Evolutionary conservation across 176 grass and related monocot species (phyloP), one percentile per base, ranked within the genome.

Genomic region (Zea mays): DNA sequence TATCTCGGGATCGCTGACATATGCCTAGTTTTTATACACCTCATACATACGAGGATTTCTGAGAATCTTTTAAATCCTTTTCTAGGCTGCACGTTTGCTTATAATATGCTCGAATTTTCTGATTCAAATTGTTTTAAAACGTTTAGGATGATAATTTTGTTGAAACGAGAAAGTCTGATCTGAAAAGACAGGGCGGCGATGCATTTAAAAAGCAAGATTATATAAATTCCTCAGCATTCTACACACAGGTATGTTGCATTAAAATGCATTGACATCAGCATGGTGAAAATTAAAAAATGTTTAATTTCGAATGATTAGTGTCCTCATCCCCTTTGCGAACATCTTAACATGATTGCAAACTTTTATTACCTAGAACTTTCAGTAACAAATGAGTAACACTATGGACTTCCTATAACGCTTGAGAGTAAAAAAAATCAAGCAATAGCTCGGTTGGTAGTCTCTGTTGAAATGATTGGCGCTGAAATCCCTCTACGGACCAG

Each of bases 201-300:
- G 84, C 84, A 68, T 71, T 81, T 45, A 45, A 63, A 55, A 81
- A 65, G 60, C 16, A 87, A 42, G 79, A 87, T 40, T 87, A 83
- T 71, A 49, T 64, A 65, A 73, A 38, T 49, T 27, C 57, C 4
- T 36, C 21, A 47, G 73, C 20, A 36, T 62, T 45, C 73, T 76
- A 76, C 42, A 76, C 73, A 76, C 73, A 76, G 57, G 73, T 76
- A 62, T 36, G 7, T 17, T 61, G 11, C 45, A 75, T 59, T 61
- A 21, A 61, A 15, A 45, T 46, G 9, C 34, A 45, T 34, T 13
- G 15, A 61, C 20, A 60, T 34, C 12, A 75, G 54, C 11, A 58
- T 11, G 13, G 55, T 58, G 55, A 75, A 62, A 10, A 16, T 35
- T 3, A 17, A 15, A 27, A 15, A 62, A 75, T 62, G 20, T 17